A percentile compares a stretch with the other conserved stretches of the same genome.
These are phyloP conservation scores for Brassica napus DNA, from an alignment of 345 rosid genomes.

Conservation along the genomic window Da-Ae NC_063450.1:51458001-51458500, in stretches of 20 bases:
- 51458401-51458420: background rate
- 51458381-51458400: conserved; percentile 18
- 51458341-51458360: conserved; percentile 90
- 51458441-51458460: conserved; percentile 46
- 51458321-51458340: conserved; percentile 93
- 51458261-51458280: conserved; percentile 90
- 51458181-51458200: conserved; percentile 16
- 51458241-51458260: conserved; percentile 95
- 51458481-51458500: conserved; percentile 98
- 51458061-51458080: conserved; percentile 97
- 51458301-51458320: conserved; percentile 98
- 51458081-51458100: conserved; percentile 98
- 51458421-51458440: conserved; percentile 4
- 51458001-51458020: background rate
- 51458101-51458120: conserved; percentile 90
- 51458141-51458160: conserved; percentile 66
- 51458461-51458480: conserved; percentile 76
- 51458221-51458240: conserved; percentile 96
- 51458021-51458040: conserved; percentile 69
- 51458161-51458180: background rate
- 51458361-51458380: conserved; percentile 96
- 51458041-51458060: conserved; percentile 89
- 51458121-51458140: conserved; percentile 78
- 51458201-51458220: conserved; percentile 17
- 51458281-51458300: conserved; percentile 88